Conservation (phyloP, 129 eudicot genomes). For the Tagetes erecta region DNA sequence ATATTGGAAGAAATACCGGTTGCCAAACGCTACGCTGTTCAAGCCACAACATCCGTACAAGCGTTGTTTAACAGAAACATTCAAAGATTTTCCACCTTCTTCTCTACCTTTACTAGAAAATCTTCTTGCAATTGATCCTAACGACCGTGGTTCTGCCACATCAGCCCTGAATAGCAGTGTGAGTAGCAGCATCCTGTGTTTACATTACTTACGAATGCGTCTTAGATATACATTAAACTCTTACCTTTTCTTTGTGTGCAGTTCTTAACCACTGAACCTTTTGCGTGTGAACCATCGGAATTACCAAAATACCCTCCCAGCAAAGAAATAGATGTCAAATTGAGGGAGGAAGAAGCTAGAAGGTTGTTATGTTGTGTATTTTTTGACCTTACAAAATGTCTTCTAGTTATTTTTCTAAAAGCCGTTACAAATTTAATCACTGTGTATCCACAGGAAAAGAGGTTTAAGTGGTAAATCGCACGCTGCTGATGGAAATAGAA, state of each 20-base stretch:
- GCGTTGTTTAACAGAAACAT: constrained; percentile 64
- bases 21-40: constrained; percentile 82
- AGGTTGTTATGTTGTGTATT: constrained; percentile 41
- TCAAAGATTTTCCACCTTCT: constrained; percentile 73
- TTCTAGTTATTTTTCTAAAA: neutral
- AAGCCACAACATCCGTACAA: constrained; percentile 87
- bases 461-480: constrained; percentile 55
- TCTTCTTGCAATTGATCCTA: constrained; percentile 79
- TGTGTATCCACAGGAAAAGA: constrained; percentile 52
- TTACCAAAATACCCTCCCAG: constrained; percentile 89
- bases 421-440: constrained; percentile 13
- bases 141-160: constrained; percentile 73
- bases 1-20: constrained; percentile 75
- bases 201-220: neutral
- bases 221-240: neutral
- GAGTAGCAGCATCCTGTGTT: constrained; percentile 33
- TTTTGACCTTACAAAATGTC: constrained; percentile 22
- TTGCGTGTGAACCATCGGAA: constrained; percentile 76
- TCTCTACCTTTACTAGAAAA: constrained; percentile 61
- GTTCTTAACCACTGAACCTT: constrained; percentile 77
- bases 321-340: constrained; percentile 82
- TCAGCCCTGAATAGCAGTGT: constrained; percentile 69
- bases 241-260: constrained; percentile 32
- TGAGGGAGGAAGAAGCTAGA: constrained; percentile 84
- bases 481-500: constrained; percentile 51